Conservation (phyloP, 2,329 filamentous ascomycete genomes). For the Cordyceps pruinosa region DNA sequence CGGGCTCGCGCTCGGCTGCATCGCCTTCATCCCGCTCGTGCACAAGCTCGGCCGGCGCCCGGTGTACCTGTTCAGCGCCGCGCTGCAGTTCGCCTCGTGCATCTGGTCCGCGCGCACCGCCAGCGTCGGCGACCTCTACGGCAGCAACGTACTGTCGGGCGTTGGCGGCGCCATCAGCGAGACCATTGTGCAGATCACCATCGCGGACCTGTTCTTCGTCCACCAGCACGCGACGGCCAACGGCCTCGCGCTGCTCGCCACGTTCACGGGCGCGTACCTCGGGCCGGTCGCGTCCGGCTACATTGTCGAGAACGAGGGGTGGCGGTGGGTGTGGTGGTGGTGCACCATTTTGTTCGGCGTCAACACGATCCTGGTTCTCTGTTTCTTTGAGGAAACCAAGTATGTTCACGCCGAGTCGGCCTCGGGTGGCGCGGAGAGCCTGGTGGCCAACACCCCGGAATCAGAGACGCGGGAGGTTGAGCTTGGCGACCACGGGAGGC, state of each 20-base stretch:
- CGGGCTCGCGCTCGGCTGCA: conserved; percentile 18
- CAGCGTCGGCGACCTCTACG: conserved; percentile 35
- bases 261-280: conserved; percentile 23
- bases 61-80: conserved; percentile 27
- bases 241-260: conserved; percentile 33
- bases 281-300: conserved; percentile 25
- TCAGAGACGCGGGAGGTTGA: conserved; percentile 3
- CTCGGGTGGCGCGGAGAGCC: neutral
- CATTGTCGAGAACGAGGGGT: conserved; percentile 19
- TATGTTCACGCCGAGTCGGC: conserved; percentile 15
- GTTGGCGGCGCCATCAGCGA: conserved; percentile 33
- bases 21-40: conserved; percentile 19
- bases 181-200: conserved; percentile 32
- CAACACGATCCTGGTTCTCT: conserved; percentile 16
- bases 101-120: conserved; percentile 37
- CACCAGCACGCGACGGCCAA: conserved; percentile 37
- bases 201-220: conserved; percentile 27
- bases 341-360: conserved; percentile 18
- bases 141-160: conserved; percentile 30
- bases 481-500: conserved; percentile 26
- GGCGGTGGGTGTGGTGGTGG: conserved; percentile 35
- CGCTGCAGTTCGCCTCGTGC: conserved; percentile 28
- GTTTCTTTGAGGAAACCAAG: conserved; percentile 30
- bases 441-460: neutral
- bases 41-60: conserved; percentile 20